These are phyloP conservation scores for Laetiporus sulphureus DNA, from an alignment of 1,284 basidiomycete species.

Conservation along the genomic window DNA sequence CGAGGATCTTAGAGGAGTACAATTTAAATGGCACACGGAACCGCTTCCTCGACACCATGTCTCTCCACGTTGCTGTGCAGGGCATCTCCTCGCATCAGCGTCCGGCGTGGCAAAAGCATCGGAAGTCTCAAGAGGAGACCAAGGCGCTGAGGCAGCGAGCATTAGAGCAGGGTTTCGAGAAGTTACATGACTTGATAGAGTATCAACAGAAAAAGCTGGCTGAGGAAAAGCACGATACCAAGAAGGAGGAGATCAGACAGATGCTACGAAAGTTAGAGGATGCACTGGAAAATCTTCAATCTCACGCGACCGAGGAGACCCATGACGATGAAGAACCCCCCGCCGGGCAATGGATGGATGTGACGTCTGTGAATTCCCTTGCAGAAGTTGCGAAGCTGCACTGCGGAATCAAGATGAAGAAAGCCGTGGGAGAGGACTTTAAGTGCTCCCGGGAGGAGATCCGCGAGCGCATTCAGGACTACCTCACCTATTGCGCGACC, in stretches of 20 bases:
- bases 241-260: slow-evolving; percentile 25
- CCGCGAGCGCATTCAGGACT: slow-evolving; percentile 55
- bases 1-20: slow-evolving; percentile 84
- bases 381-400: slow-evolving; percentile 90
- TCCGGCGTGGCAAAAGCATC: slow-evolving; percentile 86
- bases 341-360: slow-evolving; percentile 82
- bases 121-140: slow-evolving; percentile 54
- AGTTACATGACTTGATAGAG: no score
- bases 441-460: slow-evolving; percentile 59
- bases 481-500: slow-evolving; percentile 83
- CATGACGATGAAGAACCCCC: slow-evolving; percentile 37
- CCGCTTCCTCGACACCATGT: slow-evolving; percentile 93
- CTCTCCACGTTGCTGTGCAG: slow-evolving; percentile 89
- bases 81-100: slow-evolving; percentile 96
- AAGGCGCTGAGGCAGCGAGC: slow-evolving; percentile 50
- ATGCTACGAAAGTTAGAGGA: slow-evolving; percentile 32
- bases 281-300: slow-evolving; percentile 32
- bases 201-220: no score
- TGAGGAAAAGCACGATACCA: slow-evolving; percentile 27
- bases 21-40: slow-evolving; percentile 60
- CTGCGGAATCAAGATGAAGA: slow-evolving; percentile 79
- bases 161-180: no score
- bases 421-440: slow-evolving; percentile 77
- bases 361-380: slow-evolving; percentile 90
- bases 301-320: slow-evolving; percentile 26